Base-by-base conservation (phyloP, 176 grass and related monocot genomes). In the Avena eriantha region DNA sequence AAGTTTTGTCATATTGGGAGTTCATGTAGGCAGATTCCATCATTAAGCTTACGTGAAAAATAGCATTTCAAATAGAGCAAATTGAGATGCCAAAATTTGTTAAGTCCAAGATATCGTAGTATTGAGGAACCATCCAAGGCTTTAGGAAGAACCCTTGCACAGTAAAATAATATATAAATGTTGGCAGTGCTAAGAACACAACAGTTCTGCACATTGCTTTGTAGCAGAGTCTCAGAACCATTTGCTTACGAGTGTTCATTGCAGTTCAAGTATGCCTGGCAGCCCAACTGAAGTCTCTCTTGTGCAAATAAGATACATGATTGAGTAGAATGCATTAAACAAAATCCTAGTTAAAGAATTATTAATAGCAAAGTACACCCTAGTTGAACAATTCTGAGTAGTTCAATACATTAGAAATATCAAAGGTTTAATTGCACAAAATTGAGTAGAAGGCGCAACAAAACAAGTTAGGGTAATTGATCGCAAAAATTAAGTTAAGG, bases 291-390 rank as follows among this genome's bases (percentile, higher is more conserved):
- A 79, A 22, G 34, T 58, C 68, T 70, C 39, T 39, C 35, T 78
- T 69, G 69, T 33, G 23, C 64, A 86, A 50, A 69, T 47, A 86
- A 26, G 64, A 17, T 31, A 10, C 74, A 85, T 68, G 74, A 29
- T 85, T 76, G 21, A 9, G 46, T 24, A 73, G 69, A 72, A 46
- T 69, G 18, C 16, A 69, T 17, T 68, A 36, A 69, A 19, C 34
- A 41, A 79, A 14, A 66, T 66, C 43, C 15, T 81, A 54, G n/a
- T 51, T 55, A 22, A 61, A 63, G 8, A 76, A 60, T 61, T 47
- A 22, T 60, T 15, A 36, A 8, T 63, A 22, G 48, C 36, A 68
- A 17, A 61, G 58, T 61, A 79, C 19, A 79, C 59, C 34, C 18
- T 79, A 67, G n/a, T 51, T 55, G 22, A 48, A 26, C 22, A 79